Conservation (phyloP, 768 basidiomycete genomes). For the Suillus subaureus region DNA sequence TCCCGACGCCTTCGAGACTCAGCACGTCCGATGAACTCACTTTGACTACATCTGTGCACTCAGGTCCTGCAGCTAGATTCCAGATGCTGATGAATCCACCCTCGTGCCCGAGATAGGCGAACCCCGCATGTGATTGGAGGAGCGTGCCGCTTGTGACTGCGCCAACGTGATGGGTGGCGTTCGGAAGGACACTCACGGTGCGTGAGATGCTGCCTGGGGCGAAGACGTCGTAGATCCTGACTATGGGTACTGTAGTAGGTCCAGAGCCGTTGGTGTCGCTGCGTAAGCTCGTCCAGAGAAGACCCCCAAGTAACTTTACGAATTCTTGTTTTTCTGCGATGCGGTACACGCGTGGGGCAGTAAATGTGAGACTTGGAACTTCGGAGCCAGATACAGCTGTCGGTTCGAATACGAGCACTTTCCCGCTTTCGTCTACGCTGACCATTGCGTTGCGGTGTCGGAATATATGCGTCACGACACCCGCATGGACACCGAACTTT, state of each 20-base stretch:
- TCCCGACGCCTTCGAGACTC: constrained; percentile 80
- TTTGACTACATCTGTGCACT: constrained; percentile 76
- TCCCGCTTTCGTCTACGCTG: constrained; percentile 84
- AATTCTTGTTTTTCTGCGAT: constrained; percentile 85
- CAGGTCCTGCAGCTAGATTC: constrained; percentile 55
- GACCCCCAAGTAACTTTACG: constrained; percentile 68
- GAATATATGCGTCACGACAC: constrained; percentile 72
- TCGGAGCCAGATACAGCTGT: constrained; percentile 33
- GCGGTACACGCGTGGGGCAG: constrained; percentile 60
- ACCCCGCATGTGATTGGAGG: constrained; percentile 63
- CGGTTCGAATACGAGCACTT: constrained; percentile 73
- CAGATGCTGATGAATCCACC: constrained; percentile 90
- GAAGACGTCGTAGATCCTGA: constrained; percentile 82
- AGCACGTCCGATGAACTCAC: constrained; percentile 82
- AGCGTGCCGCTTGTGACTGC: constrained; percentile 81
- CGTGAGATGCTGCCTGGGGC: constrained; percentile 56
- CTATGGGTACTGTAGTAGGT: constrained; percentile 59
- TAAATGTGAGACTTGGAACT: constrained; percentile 49
- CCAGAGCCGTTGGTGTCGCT: constrained; percentile 47
- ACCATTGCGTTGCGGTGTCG: constrained; percentile 73
- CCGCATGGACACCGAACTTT: constrained; percentile 64
- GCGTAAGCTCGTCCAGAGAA: constrained; percentile 82
- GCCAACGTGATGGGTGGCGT: constrained; percentile 74
- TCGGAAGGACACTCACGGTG: constrained; percentile 34
- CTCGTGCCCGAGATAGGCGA: constrained; percentile 89